phyloP scores from a whole-genome alignment of 1,284 basidiomycete species.

The Pterula multifida region DNA sequence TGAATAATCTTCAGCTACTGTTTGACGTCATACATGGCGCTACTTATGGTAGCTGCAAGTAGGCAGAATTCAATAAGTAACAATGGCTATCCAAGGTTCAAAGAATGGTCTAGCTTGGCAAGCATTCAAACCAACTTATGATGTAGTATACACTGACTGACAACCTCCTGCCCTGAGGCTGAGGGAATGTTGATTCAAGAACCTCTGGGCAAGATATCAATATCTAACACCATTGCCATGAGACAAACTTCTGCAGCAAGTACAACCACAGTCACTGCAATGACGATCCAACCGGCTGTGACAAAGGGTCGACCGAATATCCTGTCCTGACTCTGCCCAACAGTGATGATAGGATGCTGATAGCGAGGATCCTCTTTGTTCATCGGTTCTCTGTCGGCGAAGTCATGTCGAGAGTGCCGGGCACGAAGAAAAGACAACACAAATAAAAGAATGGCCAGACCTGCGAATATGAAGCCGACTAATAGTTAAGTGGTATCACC shows the following conservation, averaged over 20 bases:
- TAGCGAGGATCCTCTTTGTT: constrained; percentile 1
- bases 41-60: too few relatives aligned
- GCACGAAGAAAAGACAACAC: constrained; percentile 48
- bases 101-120: too few relatives aligned
- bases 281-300: constrained; percentile 68
- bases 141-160: too few relatives aligned
- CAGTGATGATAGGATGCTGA: constrained; percentile 28
- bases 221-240: constrained; percentile 41
- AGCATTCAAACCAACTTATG: too few relatives aligned
- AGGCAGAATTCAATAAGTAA: too few relatives aligned
- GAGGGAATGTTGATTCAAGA: background rate
- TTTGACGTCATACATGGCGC: too few relatives aligned
- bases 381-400: constrained; percentile 38
- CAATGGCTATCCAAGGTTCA: too few relatives aligned
- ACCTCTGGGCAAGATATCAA: constrained; percentile 8
- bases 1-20: too few relatives aligned
- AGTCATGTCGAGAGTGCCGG: constrained; percentile 58
- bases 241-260: constrained; percentile 53
- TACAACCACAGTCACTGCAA: constrained; percentile 50
- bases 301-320: constrained; percentile 66
- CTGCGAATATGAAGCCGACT: constrained; percentile 67
- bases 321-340: constrained; percentile 45
- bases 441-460: constrained; percentile 51
- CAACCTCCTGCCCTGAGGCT: too few relatives aligned
- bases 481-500: constrained; percentile 1